phyloP scores from a whole-genome alignment of 441 rosid genomes.

The Adansonia rubrostipa region DNA sequence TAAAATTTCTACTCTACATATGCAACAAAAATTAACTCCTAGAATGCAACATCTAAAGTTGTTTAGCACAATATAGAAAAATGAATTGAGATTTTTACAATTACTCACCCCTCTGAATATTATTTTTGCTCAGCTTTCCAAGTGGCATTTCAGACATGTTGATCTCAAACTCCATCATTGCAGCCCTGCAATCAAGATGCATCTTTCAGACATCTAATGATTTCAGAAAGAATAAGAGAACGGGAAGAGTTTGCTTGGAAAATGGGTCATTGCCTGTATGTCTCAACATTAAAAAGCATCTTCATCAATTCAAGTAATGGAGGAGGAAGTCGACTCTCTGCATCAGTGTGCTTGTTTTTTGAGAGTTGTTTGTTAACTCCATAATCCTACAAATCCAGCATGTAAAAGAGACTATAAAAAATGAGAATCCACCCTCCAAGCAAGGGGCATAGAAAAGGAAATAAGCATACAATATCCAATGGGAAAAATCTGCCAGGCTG shows the following conservation, averaged over 20 bases:
- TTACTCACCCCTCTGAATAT: constrained; percentile 78
- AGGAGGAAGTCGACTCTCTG: constrained; percentile 67
- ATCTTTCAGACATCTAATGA: constrained; percentile 26
- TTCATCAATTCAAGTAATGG: constrained; percentile 77
- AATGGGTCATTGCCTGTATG: constrained; percentile 60
- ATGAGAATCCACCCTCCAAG: constrained; percentile 15
- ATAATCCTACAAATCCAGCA: constrained; percentile 67
- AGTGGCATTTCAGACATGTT: constrained; percentile 99
- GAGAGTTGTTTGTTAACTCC: constrained; percentile 74
- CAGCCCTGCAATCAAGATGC: constrained; percentile 64
- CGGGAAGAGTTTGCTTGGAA: constrained; percentile 12
- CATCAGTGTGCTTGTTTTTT: constrained; percentile 46
- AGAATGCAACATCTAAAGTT: neutral
- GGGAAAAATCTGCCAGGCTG: constrained; percentile 89
- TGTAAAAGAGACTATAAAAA: neutral
- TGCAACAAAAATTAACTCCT: constrained; percentile 23
- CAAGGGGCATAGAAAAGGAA: constrained; percentile 12
- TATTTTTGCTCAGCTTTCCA: constrained; percentile 90
- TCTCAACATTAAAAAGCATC: constrained; percentile 91
- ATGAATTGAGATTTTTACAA: constrained; percentile 11
- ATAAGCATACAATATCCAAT: constrained; percentile 74
- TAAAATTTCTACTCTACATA: constrained; percentile 22
- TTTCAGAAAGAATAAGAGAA: constrained; percentile 7
- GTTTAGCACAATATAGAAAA: neutral
- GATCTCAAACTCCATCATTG: constrained; percentile 97